Conservation (phyloP, 2,329 filamentous ascomycete species). For the Alternaria atra region DNA sequence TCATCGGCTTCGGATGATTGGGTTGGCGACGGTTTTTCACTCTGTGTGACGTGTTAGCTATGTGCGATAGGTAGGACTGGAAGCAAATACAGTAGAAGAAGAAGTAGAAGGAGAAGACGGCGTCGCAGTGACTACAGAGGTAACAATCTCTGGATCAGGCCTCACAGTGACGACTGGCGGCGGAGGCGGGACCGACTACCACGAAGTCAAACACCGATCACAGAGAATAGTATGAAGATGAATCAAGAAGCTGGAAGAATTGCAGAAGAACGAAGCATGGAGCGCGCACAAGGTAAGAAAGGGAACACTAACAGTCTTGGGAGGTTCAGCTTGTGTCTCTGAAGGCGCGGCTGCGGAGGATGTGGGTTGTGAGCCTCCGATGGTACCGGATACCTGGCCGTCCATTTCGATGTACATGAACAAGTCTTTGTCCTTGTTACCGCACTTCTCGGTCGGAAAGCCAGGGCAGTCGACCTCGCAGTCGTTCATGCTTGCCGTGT, state of each 20-base stretch:
- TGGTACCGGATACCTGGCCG: conserved; percentile 67
- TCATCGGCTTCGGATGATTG: conserved; percentile 20
- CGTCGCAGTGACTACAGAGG: conserved; percentile 36
- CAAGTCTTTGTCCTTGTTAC: conserved; percentile 61
- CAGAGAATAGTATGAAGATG: conserved; percentile 7
- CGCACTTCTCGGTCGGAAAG: conserved; percentile 73
- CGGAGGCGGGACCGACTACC: conserved; percentile 46
- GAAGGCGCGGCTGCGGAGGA: conserved; percentile 28
- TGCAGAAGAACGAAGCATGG: conserved; percentile 5
- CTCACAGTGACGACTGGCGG: conserved; percentile 35
- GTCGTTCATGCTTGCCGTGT: conserved; percentile 49
- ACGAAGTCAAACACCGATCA: conserved; percentile 42
- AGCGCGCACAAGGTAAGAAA: conserved; percentile 28
- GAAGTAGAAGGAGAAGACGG: conserved; percentile 16
- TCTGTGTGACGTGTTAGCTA: conserved; percentile 23
- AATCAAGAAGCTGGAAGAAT: not conserved
- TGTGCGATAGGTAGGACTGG: conserved; percentile 14
- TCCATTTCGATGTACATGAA: conserved; percentile 70
- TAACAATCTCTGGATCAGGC: conserved; percentile 37
- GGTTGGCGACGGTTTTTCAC: conserved; percentile 25
- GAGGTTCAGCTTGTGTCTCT: conserved; percentile 22
- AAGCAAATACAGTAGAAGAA: conserved; percentile 29
- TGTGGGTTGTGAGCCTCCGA: conserved; percentile 47
- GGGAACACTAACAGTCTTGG: conserved; percentile 43
- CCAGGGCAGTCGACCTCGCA: conserved; percentile 73